Evolutionary conservation across 345 rosid genomes (phyloP), one percentile per base, ranked within the genome.

Genomic region (Gossypium rotundifolium): DNA sequence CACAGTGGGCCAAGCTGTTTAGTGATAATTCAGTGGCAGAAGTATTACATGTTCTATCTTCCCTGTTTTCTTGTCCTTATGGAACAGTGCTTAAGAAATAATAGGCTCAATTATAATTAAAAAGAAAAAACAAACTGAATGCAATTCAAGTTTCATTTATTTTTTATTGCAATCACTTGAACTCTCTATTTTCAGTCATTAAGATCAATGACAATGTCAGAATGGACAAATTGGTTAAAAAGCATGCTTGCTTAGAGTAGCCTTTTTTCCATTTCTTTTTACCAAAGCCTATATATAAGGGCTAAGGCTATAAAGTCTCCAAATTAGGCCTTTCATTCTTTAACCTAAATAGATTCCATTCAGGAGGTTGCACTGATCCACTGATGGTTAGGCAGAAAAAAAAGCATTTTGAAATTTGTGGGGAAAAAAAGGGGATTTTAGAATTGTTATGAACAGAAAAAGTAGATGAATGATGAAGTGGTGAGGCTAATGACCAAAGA

Each of bases 391-490:
- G 48, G 7, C 22, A 17, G 55, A 9, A 70, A 33, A 53, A 53
- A 53, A 33, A 53, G 7, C 12, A 53, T 33, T 33, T 17, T 17
- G n/a, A 29, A 38, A 25, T 54, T 71, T 40, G 20, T 17, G 6
- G 12, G 5, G 7, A 59, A 14, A 23, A 40, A 16, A 33, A 4
- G 4, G 22, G 45, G 29, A 13, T 17, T 51, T 51, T 51, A 27
- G 27, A 48, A 4, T 60, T 60, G 25, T 25, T 45, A 59, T 73
- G 44, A 7, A 16, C 29, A 40, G 18, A 12, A 61, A 73, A 49
- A 23, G 76, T n/a, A 10, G 42, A n/a, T 27, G 45, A 62, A 73
- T 73, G 69, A 62, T 73, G 76, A 48, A 42, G 33, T 46, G 76
- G 68, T 60, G 75, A 40, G 75, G 17, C 45, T 61, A 73, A 60